phyloP scores from a whole-genome alignment of 805 yeast genomes.

The Ogataea naganishii region DNA sequence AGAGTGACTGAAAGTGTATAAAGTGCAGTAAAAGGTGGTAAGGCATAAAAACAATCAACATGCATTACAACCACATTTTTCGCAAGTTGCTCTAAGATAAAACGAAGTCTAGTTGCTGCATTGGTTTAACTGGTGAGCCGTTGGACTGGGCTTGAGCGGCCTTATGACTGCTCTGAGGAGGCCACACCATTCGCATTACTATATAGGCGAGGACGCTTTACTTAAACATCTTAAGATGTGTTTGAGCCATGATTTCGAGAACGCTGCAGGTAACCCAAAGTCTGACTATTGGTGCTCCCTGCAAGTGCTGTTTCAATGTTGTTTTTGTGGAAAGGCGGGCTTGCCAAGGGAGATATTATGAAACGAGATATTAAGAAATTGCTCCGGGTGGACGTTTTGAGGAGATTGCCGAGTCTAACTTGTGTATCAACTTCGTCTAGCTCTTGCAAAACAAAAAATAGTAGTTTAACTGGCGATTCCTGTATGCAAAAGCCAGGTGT shows the following conservation, averaged over 20 bases:
- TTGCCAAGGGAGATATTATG: slow-evolving; percentile 73
- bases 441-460: too few species aligned
- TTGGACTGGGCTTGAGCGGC: slow-evolving; percentile 95
- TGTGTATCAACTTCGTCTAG: slow-evolving; percentile 94
- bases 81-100: too few species aligned
- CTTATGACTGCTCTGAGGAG: slow-evolving; percentile 57
- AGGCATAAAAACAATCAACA: too few species aligned
- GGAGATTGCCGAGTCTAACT: slow-evolving; percentile 82
- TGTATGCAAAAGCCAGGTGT: too few species aligned
- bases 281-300: slow-evolving; percentile 94
- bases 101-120: too few species aligned
- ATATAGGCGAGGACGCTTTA: slow-evolving; percentile 68
- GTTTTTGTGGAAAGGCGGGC: slow-evolving; percentile 77
- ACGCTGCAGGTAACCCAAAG: slow-evolving; percentile 65
- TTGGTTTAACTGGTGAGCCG: too few species aligned
- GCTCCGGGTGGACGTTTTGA: slow-evolving; percentile 94
- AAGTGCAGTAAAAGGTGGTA: too few species aligned
- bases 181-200: slow-evolving; percentile 75
- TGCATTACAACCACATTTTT: too few species aligned
- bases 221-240: slow-evolving; percentile 61
- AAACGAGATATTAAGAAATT: slow-evolving; percentile 98
- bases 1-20: too few species aligned
- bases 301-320: slow-evolving; percentile 98
- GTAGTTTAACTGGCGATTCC: too few species aligned
- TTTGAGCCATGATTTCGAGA: slow-evolving; percentile 46